Evolutionary conservation across 179 eudicot genomes (phyloP), one percentile per base, ranked within the genome.

Genomic region (Silene vulgaris): DNA sequence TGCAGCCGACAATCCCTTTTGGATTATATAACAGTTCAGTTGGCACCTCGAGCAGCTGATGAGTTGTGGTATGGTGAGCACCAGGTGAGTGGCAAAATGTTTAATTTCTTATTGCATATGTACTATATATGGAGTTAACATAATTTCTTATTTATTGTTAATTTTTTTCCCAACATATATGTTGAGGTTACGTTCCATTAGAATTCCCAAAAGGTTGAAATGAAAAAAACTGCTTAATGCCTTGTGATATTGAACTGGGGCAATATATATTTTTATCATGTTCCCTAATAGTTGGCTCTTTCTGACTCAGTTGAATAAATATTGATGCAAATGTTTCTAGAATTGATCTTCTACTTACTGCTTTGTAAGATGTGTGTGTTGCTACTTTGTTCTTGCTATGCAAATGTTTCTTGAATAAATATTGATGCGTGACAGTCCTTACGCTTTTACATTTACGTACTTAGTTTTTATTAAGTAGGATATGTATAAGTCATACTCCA

Each of bases 11-110:
- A 91, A 76, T 87, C 91, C 3, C 85, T 93, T 74, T 82, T 93
- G 86, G 97, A 91, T 87, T 88, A 91, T 80, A 93, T 91, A 69
- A 89, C 98, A 69, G 90, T 93, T 81, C 93, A 88, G 83, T 84
- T 93, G 72, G 97, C 97, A 79, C 93, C 98, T 62, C 96, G 97
- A 52, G 98, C 96, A 75, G 98, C 96, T 76, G 98, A 93, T 85
- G 98, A 93, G 79, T 81, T 93, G 20, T 90, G 91, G 93, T 77
- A 86, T 69, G 98, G 97, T 72, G 86, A 82, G 80, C 84, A 76
- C 75, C 91, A 90, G 96, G 97, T 91, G 76, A 82, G 88, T 61
- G 86, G 62, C 60, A 35, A 48, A 50, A 16, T 13, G 1, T 29
- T 54, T 1, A 23, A 13, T 40, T 57, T 3, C 68, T 74, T 28